phyloP scores from a whole-genome alignment of 1,284 basidiomycete species.

The Ganoderma resinaceum region DNA sequence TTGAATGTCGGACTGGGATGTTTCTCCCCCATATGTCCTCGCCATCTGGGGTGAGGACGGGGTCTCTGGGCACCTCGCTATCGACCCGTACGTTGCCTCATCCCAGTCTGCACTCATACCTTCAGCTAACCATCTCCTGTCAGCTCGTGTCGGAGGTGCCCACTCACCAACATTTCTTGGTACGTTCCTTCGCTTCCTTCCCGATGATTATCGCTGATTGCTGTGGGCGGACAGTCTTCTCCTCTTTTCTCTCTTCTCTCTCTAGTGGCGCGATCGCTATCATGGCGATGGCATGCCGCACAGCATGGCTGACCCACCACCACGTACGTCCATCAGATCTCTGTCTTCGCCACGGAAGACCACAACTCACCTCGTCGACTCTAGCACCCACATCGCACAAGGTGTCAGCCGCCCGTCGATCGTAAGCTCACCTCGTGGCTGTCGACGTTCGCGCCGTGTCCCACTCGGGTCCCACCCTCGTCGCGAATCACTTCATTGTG shows the following conservation, averaged over 20 bases:
- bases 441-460: constrained; percentile 19
- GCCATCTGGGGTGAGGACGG: background rate
- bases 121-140: background rate
- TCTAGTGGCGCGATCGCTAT: background rate
- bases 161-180: background rate
- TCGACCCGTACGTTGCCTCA: background rate
- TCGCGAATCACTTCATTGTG: background rate
- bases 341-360: too few relatives aligned
- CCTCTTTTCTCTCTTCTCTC: background rate
- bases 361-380: background rate
- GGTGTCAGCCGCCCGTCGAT: constrained; percentile 9
- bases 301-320: background rate
- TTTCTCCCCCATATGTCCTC: background rate
- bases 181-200: background rate
- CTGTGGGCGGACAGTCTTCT: background rate
- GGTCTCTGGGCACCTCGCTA: background rate
- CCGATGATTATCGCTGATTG: background rate
- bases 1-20: constrained; percentile 1
- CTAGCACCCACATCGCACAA: background rate
- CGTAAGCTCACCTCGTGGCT: constrained; percentile 14
- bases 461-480: constrained; percentile 10
- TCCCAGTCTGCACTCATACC: background rate
- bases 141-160: background rate
- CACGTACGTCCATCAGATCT: background rate
- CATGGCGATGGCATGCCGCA: background rate